Evolutionary conservation across 148 eudicot species (phyloP), one percentile per base, ranked within the genome.

Genomic region (Persicaria maculosa): DNA sequence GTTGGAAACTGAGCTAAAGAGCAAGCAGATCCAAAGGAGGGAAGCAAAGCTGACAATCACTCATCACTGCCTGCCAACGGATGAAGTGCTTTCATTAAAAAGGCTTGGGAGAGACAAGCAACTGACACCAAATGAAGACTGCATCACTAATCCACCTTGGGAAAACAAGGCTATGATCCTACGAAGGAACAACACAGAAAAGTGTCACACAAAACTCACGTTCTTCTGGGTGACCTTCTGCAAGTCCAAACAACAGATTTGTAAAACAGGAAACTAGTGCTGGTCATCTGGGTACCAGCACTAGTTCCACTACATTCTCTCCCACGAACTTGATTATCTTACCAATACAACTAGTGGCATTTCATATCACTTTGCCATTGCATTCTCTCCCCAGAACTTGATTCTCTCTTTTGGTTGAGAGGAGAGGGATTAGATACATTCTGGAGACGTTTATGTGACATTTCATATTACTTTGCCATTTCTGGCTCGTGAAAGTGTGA

Each of bases 241-340:
- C 64, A 17, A 57, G 36, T 17, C 31, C 31, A 57, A 19, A 17
- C 62, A 57, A 31, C 7, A 57, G 25, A 57, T 57, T 57, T 57
- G 31, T 57, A 57, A 57, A 17, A 17, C 62, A 57, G 62, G 62
- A 22, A 57, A 15, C 62, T 17, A n/a, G 9, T 7, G 7, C 62
- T 17, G 62, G 62, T 57, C 62, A 57, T 57, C 64, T 57, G 31
- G 61, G 61, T 50, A 50, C 53, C 53, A 52, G 55, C 17, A 52
- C 14, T n/a, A 52, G 16, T 57, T 57, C 19, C 25, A 57, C 64
- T 57, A 57, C 25, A 57, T 17, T 54, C 40, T 31, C 40, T 31
- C 40, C 40, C 40, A 2, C 40, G 3, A 31, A 31, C 40, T 31
- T 31, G 40, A 31, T 31, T 31, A 31, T 31, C 40, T 31, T 31